A percentile compares a stretch with the other conserved stretches of the same genome.
Conservation (phyloP, 1,139 yeast genomes). For the Saccharomycopsis hybrid region DNA sequence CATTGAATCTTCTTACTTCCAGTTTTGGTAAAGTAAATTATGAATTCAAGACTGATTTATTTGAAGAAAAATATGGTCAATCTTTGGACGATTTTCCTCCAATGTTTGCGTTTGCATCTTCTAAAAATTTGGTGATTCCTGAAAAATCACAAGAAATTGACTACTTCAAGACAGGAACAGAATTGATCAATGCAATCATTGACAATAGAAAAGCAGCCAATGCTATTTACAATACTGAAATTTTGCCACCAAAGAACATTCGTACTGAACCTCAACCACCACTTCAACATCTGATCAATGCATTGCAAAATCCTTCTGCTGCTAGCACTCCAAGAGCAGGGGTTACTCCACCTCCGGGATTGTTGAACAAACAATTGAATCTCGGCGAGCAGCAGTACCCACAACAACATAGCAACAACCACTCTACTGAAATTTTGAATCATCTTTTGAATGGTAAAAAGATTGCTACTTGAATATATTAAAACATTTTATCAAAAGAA, state of each 20-base stretch:
- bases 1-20: slow-evolving; percentile 28
- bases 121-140: slow-evolving; percentile 27
- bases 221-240: slow-evolving; percentile 22
- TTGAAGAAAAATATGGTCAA: slow-evolving; percentile 31
- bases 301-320: not conserved
- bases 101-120: slow-evolving; percentile 36
- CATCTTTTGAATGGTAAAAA: slow-evolving; percentile 69
- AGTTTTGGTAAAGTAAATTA: slow-evolving; percentile 28
- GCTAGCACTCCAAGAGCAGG: slow-evolving; percentile 12
- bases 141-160: slow-evolving; percentile 29
- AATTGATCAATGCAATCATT: slow-evolving; percentile 26
- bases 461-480: slow-evolving; percentile 28
- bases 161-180: slow-evolving; percentile 26
- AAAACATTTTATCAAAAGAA: too few relatives aligned
- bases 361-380: slow-evolving; percentile 11
- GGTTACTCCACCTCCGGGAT: slow-evolving; percentile 11
- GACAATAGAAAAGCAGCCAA: slow-evolving; percentile 20
- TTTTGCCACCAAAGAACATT: slow-evolving; percentile 9
- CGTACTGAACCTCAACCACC: slow-evolving; percentile 23
- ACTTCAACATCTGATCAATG: slow-evolving; percentile 19
- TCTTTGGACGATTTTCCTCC: slow-evolving; percentile 34
- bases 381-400: slow-evolving; percentile 8
- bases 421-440: slow-evolving; percentile 61
- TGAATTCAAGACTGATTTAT: slow-evolving; percentile 31
- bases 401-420: slow-evolving; percentile 15